A percentile compares a stretch with the other conserved stretches of the same genome.
Conservation (phyloP, 768 basidiomycete genomes). For the Peribolospora kevripleyi region DNA sequence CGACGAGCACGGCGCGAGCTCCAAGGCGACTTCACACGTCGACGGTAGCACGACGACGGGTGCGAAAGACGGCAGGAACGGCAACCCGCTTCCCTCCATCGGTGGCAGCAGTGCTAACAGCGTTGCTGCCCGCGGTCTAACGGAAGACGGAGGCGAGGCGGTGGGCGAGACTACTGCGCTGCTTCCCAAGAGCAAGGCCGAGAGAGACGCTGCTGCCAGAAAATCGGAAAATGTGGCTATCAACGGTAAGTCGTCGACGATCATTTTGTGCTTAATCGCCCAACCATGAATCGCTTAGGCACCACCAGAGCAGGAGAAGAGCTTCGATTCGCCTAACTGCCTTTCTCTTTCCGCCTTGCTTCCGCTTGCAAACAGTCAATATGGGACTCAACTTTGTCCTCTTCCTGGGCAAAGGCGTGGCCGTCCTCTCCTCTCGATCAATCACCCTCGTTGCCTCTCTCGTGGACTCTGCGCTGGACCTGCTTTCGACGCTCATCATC, state of each 20-base stretch:
- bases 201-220: background rate
- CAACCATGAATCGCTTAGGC: background rate
- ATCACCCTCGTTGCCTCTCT: conserved; percentile 22
- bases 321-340: conserved; percentile 6
- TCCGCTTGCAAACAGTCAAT: conserved; percentile 10
- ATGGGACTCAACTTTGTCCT: conserved; percentile 20
- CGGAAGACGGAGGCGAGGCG: too few relatives aligned
- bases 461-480: conserved; percentile 23
- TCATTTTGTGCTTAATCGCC: background rate
- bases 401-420: conserved; percentile 19
- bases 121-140: too few relatives aligned
- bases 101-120: too few relatives aligned
- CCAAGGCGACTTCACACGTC: too few relatives aligned
- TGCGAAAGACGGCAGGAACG: too few relatives aligned
- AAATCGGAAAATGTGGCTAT: background rate
- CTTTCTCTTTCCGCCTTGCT: background rate
- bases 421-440: conserved; percentile 22
- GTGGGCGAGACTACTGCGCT: too few relatives aligned
- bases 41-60: too few relatives aligned
- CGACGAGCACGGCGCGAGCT: too few relatives aligned
- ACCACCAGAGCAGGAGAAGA: conserved; percentile 1
- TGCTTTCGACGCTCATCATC: conserved; percentile 23
- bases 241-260: background rate
- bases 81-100: too few relatives aligned
- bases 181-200: too few relatives aligned